Evolutionary conservation across 1,139 yeast genomes (phyloP), one percentile per base, ranked within the genome.

Genomic region (Hansenula lynferdii): DNA sequence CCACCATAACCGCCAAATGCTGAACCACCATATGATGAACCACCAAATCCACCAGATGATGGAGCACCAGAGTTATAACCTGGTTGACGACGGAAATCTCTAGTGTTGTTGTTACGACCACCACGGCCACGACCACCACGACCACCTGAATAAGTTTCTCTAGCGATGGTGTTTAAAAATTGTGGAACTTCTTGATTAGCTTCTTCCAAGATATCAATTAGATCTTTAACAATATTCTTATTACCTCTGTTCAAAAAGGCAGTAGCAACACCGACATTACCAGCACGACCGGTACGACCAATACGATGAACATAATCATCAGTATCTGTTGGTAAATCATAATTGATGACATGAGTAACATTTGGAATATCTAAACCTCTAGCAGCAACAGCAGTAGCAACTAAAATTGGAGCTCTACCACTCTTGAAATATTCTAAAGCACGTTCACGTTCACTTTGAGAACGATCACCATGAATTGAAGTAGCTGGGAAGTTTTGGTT

Each of bases 211-310:
- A 94, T 77, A 44, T 86, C 96, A 60, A 87, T 66, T 65, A 92
- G 71, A 47, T 90, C 97, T 66, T 87, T 86, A 52, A 80, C 94
- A 59, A 92, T 75, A 61, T 89, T 89, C 62, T 76, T 80, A 79
- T 89, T 94, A 64, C 85, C 85, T 71, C 97, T 85, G 83, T 92
- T 92, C 71, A 92, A 87, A 75, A 92, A 92, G 40, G 98, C 95
- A 53, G 97, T 90, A 53, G 98, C 97, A 58, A 85, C 75, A 84
- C 98, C 98, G 50, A 85, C 81, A 72, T 92, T 92, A 77, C 98
- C 98, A 58, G 98, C 98, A 81, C 98, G 95, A 69, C 98, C 98
- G 58, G 98, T 92, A 83, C 98, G 94, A 77, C 98, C 98, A 62
- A 92, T 92, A 75, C 98, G 86, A 73, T 92, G 98, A 49, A 92